phyloP scores from a whole-genome alignment of 2,329 filamentous ascomycete species.

The Escovopsis weberi region DNA sequence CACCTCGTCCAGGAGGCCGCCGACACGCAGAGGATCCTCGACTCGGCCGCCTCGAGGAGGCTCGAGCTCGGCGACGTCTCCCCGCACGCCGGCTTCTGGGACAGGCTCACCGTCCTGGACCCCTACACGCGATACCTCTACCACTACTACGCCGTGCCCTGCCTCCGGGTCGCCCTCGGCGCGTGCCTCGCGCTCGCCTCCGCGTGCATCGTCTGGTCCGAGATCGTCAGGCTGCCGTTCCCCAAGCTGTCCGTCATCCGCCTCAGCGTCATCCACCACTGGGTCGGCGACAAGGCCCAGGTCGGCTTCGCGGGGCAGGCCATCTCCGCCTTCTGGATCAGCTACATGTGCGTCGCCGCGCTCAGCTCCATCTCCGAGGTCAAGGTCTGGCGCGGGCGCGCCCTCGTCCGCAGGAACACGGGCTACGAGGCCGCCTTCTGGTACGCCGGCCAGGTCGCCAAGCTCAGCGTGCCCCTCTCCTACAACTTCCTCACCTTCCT shows the following conservation, averaged over 20 bases:
- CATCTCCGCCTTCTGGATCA: constrained; percentile 73
- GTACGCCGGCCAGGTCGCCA: constrained; percentile 87
- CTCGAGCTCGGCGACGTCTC: constrained; percentile 51
- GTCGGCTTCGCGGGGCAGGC: constrained; percentile 79
- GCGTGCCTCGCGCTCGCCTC: constrained; percentile 60
- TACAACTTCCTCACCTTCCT: constrained; percentile 97
- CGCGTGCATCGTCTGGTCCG: constrained; percentile 78
- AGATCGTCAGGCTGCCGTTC: constrained; percentile 71
- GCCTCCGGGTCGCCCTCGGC: constrained; percentile 49
- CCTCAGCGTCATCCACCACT: constrained; percentile 59
- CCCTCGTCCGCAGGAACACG: constrained; percentile 78
- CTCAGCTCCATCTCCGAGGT: constrained; percentile 80
- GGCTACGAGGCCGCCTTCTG: constrained; percentile 89
- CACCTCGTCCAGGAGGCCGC: constrained; percentile 59
- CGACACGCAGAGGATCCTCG: constrained; percentile 65
- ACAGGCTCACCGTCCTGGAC: constrained; percentile 48
- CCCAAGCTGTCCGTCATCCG: constrained; percentile 59
- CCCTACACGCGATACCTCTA: constrained; percentile 72
- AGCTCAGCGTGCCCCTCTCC: constrained; percentile 78
- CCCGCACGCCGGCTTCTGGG: constrained; percentile 38
- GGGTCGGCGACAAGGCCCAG: constrained; percentile 53
- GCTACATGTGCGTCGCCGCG: constrained; percentile 91
- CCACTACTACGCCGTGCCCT: constrained; percentile 60
- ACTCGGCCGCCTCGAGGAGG: constrained; percentile 66
- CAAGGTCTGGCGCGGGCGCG: constrained; percentile 93